These are phyloP conservation scores for Microcera coccophila DNA, from an alignment of 2,329 filamentous ascomycete genomes.

Conservation along the genomic window DNA sequence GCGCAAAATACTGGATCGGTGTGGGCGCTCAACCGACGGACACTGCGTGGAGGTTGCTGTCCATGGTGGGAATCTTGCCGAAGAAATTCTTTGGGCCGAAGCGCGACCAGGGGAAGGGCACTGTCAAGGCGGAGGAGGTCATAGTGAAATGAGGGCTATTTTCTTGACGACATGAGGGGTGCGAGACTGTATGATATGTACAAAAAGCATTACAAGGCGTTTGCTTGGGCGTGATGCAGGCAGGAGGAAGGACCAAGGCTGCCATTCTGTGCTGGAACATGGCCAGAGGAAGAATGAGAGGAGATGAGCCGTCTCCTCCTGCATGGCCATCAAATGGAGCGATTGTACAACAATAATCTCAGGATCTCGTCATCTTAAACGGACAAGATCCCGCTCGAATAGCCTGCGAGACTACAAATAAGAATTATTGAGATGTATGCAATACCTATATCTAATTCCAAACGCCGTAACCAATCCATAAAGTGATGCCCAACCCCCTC, in stretches of 20 bases:
- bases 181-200: slow-evolving; percentile 27
- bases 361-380: too few relatives aligned
- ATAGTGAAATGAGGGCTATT: slow-evolving; percentile 30
- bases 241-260: too few relatives aligned
- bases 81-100: slow-evolving; percentile 36
- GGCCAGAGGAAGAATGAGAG: too few relatives aligned
- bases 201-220: slow-evolving; percentile 26
- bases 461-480: slow-evolving; percentile 17
- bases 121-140: slow-evolving; percentile 26
- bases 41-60: slow-evolving; percentile 79
- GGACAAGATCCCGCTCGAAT: too few relatives aligned
- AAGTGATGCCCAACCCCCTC: slow-evolving; percentile 14
- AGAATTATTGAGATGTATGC: slow-evolving; percentile 19
- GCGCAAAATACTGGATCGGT: slow-evolving; percentile 93
- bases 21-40: slow-evolving; percentile 94
- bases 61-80: slow-evolving; percentile 60
- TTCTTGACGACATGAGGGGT: neutral
- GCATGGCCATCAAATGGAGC: neutral
- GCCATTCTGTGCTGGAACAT: too few relatives aligned
- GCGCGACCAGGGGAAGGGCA: slow-evolving; percentile 21
- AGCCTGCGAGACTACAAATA: too few relatives aligned
- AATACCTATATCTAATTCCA: slow-evolving; percentile 20
- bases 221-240: slow-evolving; percentile 19
- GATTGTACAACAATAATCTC: neutral
- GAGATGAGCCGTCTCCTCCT: too few relatives aligned